Percentiles rank a stretch among this genome's conserved stretches.
Conservation (phyloP, 768 basidiomycete species). For the Boletus reticuloceps region DNA sequence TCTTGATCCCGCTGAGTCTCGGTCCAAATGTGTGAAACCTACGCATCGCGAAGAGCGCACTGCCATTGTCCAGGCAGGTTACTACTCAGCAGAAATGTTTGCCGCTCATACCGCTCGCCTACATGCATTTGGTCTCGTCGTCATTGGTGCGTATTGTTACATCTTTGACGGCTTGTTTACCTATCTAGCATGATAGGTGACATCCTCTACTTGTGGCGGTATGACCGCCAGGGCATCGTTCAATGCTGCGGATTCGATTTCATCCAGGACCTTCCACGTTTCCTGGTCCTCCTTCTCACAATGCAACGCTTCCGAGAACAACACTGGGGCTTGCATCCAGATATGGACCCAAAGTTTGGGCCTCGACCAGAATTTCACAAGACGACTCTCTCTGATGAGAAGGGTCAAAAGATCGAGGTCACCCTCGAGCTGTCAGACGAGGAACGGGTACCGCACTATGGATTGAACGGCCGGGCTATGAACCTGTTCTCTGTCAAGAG, state of each 20-base stretch:
- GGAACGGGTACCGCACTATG: neutral
- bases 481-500: neutral
- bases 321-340: constrained; percentile 5
- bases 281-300: constrained; percentile 5
- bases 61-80: too few relatives aligned
- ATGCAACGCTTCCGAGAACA: constrained; percentile 4
- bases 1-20: neutral
- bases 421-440: neutral
- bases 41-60: too few relatives aligned
- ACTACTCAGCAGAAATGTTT: too few relatives aligned
- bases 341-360: neutral
- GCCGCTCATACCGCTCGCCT: too few relatives aligned
- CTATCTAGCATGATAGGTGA: neutral
- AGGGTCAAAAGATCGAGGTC: neutral
- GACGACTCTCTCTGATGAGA: neutral
- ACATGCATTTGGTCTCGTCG: too few relatives aligned
- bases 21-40: neutral
- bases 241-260: constrained; percentile 10
- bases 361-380: neutral
- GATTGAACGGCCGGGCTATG: constrained; percentile 3
- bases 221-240: neutral
- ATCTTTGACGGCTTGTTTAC: too few relatives aligned
- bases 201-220: neutral
- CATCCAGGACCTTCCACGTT: constrained; percentile 10
- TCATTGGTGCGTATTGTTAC: too few relatives aligned